Percentiles rank a stretch among this genome's conserved stretches.
Conservation (phyloP, 108 stramenopile genomes). For the Cylindrotheca closterium region DNA sequence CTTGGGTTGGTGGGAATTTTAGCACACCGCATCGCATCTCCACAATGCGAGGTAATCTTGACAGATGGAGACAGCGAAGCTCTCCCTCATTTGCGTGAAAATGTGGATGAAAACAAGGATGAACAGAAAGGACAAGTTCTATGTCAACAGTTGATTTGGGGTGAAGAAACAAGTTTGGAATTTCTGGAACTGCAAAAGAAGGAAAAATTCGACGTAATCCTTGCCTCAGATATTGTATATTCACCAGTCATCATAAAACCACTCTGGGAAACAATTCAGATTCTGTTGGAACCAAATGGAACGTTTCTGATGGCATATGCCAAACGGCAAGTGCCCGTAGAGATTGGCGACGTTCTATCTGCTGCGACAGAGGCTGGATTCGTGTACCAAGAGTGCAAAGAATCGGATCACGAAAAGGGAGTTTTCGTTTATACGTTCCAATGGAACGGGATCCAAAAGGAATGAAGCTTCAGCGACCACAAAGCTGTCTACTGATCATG, state of each 20-base stretch:
- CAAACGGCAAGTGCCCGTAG: constrained; percentile 53
- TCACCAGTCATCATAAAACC: constrained; percentile 20
- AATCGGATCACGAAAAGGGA: neutral
- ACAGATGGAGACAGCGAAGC: constrained; percentile 66
- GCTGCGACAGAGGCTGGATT: constrained; percentile 38
- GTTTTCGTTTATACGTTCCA: neutral
- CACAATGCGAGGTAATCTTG: constrained; percentile 16
- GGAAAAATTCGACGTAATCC: constrained; percentile 54
- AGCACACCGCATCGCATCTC: constrained; percentile 36
- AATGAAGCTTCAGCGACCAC: too few relatives aligned
- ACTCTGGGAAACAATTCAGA: constrained; percentile 25
- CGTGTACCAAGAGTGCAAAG: constrained; percentile 7
- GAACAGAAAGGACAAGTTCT: neutral
- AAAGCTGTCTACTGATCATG: too few relatives aligned
- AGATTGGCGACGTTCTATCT: constrained; percentile 48
- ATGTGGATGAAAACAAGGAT: constrained; percentile 27
- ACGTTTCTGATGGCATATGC: constrained; percentile 65
- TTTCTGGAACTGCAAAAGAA: constrained; percentile 14
- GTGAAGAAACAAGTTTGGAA: constrained; percentile 19
- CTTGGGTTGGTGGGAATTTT: constrained; percentile 56
- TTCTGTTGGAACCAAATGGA: constrained; percentile 31
- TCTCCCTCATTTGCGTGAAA: constrained; percentile 47
- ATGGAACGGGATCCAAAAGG: too few relatives aligned
- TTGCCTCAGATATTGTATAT: constrained; percentile 37
- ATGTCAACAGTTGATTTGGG: constrained; percentile 77